Conservation (phyloP, 768 basidiomycete genomes). For the Trametes meyenii region DNA sequence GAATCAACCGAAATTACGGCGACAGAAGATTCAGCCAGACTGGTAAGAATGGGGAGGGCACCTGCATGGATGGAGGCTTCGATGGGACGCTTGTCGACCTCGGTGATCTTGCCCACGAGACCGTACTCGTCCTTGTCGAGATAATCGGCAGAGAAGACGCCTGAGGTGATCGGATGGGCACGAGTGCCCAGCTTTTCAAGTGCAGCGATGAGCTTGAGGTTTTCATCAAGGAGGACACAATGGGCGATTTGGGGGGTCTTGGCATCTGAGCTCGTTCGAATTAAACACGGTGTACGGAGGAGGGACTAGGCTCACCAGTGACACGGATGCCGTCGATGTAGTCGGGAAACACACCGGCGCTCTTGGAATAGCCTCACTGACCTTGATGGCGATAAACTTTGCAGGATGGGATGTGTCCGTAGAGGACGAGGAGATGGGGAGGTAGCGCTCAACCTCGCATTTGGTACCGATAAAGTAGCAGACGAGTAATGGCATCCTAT, state of each 20-base stretch:
- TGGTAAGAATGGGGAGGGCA: slow-evolving; percentile 93
- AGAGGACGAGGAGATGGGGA: slow-evolving; percentile 96
- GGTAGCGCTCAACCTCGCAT: slow-evolving; percentile 96
- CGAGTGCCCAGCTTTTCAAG: slow-evolving; percentile 95
- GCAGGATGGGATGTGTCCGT: slow-evolving; percentile 92
- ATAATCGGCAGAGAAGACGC: slow-evolving; percentile 98
- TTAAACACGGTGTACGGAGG: neutral
- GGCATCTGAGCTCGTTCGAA: slow-evolving; percentile 57
- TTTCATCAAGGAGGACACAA: no score
- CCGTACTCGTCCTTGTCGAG: no score
- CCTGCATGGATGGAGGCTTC: slow-evolving; percentile 97
- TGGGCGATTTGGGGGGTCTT: slow-evolving; percentile 95
- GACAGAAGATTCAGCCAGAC: slow-evolving; percentile 94
- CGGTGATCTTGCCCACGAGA: no score
- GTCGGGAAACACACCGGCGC: slow-evolving; percentile 93
- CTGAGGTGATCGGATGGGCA: slow-evolving; percentile 96
- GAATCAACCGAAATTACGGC: slow-evolving; percentile 94
- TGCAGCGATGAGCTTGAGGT: slow-evolving; percentile 90
- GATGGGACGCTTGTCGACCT: slow-evolving; percentile 94
- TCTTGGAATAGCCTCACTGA: slow-evolving; percentile 96
- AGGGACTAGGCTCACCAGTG: slow-evolving; percentile 62
- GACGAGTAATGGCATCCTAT: slow-evolving; percentile 95
- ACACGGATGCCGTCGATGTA: no score
- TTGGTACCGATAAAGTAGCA: slow-evolving; percentile 98
- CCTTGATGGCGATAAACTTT: slow-evolving; percentile 97